Conservation (phyloP, 345 rosid species). For the Melaleuca alternifolia region DNA sequence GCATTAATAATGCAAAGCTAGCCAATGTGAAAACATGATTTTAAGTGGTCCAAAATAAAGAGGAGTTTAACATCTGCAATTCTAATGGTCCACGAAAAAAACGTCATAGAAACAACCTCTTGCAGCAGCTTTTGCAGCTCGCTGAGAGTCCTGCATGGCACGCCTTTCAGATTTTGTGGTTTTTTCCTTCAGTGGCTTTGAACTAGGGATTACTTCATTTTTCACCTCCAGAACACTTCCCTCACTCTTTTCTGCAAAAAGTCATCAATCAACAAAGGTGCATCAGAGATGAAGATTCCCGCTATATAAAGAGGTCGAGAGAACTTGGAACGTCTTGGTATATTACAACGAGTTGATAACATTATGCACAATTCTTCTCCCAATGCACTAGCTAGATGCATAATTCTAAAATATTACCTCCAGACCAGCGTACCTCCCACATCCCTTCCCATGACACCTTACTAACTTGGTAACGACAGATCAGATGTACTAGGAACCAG, state of each 20-base stretch:
- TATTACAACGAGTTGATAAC: not conserved
- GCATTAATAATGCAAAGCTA: not conserved
- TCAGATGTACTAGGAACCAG: not conserved
- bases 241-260: constrained; percentile 39
- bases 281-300: not conserved
- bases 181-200: constrained; percentile 62
- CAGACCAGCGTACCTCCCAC: not conserved
- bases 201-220: constrained; percentile 13
- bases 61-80: not conserved
- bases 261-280: not conserved
- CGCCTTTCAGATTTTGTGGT: constrained; percentile 89
- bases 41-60: not conserved
- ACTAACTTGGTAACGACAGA: not conserved
- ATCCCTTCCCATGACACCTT: not conserved
- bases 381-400: not conserved
- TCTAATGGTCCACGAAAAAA: not conserved
- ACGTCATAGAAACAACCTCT: constrained; percentile 32
- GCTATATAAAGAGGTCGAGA: not conserved
- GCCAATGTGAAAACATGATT: not conserved
- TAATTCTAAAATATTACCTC: not conserved
- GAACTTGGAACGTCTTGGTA: not conserved
- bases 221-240: constrained; percentile 33
- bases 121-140: constrained; percentile 80
- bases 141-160: constrained; percentile 86
- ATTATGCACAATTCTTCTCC: not conserved